phyloP scores from a whole-genome alignment of 495 filamentous ascomycete genomes.

The Tuber umbilicatum region DNA sequence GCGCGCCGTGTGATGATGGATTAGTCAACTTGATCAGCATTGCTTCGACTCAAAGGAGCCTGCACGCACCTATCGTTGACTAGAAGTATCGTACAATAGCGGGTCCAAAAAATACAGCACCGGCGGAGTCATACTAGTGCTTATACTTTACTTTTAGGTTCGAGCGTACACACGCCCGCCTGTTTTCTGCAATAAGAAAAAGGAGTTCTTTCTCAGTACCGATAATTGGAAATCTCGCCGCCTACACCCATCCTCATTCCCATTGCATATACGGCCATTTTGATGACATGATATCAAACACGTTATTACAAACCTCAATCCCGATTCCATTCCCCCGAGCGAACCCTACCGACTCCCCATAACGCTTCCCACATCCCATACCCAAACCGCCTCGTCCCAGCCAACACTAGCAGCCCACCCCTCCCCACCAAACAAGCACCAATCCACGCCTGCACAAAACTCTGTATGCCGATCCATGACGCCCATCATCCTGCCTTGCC shows the following conservation, averaged over 20 bases:
- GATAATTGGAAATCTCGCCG: neutral
- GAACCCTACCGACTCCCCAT: conserved; percentile 47
- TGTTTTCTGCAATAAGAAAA: neutral
- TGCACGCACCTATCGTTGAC: no score
- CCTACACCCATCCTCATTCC: neutral
- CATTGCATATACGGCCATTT: neutral
- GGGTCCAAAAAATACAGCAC: no score
- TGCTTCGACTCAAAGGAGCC: no score
- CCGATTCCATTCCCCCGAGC: neutral
- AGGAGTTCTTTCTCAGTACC: no score
- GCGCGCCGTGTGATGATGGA: no score
- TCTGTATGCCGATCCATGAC: conserved; percentile 89
- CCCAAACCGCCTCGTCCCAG: conserved; percentile 84
- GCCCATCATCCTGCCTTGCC: conserved; percentile 62
- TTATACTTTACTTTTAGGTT: neutral
- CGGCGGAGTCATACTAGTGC: neutral
- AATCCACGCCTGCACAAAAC: conserved; percentile 95
- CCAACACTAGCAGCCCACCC: conserved; percentile 91
- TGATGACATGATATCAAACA: neutral
- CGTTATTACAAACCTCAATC: neutral
- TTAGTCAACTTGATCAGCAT: no score
- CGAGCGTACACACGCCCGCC: no score
- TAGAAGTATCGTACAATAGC: no score
- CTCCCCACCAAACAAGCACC: conserved; percentile 91
- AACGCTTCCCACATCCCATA: conserved; percentile 77